Evolutionary conservation across 176 grass and related monocot genomes (phyloP).

Genomic region (Eragrostis curvula): DNA sequence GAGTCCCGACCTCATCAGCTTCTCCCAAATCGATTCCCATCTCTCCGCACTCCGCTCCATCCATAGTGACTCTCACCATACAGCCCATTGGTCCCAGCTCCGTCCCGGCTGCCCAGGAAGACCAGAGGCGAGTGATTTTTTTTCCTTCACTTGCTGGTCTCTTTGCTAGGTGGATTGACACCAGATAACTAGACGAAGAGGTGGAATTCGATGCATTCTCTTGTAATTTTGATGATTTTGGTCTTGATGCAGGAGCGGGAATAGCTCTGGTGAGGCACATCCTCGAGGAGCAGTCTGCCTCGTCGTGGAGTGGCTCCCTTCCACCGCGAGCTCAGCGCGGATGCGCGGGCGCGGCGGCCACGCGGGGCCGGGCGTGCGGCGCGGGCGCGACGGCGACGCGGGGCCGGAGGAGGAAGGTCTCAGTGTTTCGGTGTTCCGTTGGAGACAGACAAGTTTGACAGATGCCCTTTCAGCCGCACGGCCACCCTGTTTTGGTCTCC

Average conservation of each 20-base stretch:
- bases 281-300: too few relatives aligned
- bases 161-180: neutral
- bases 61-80: slow-evolving; percentile 55
- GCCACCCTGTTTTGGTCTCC: too few relatives aligned
- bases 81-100: slow-evolving; percentile 30
- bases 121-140: slow-evolving; percentile 34
- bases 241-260: neutral
- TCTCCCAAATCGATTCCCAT: neutral
- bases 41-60: neutral
- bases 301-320: too few relatives aligned
- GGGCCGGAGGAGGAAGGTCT: too few relatives aligned
- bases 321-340: too few relatives aligned
- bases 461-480: too few relatives aligned
- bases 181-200: neutral
- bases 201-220: neutral
- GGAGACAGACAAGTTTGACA: too few relatives aligned
- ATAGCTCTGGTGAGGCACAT: neutral
- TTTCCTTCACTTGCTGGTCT: neutral
- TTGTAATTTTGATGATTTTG: slow-evolving; percentile 21
- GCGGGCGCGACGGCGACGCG: too few relatives aligned
- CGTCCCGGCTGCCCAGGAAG: neutral
- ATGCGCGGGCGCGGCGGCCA: too few relatives aligned
- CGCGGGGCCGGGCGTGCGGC: too few relatives aligned
- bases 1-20: neutral
- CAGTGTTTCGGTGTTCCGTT: too few relatives aligned